A percentile compares a stretch with the other conserved stretches of the same genome.
phyloP scores from a whole-genome alignment of 2,329 filamentous ascomycete genomes.

The Neofusicoccum sp. region DNA sequence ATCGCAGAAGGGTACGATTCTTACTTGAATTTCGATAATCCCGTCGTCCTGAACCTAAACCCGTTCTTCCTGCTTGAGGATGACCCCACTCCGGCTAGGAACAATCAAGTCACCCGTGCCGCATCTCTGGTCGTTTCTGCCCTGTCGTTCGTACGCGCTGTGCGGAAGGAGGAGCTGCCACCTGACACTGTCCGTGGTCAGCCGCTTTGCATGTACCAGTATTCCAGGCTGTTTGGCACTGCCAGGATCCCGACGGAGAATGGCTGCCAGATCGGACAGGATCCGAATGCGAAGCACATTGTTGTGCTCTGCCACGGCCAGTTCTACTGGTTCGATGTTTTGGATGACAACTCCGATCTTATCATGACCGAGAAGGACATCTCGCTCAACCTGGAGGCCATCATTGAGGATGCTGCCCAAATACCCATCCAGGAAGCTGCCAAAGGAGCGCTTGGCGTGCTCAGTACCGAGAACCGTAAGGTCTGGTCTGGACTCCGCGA shows the following conservation, averaged over 20 bases:
- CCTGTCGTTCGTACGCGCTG: constrained; percentile 86
- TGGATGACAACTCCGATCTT: constrained; percentile 89
- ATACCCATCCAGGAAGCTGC: constrained; percentile 91
- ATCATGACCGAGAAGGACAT: constrained; percentile 98
- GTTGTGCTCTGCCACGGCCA: constrained; percentile 93
- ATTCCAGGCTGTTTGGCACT: constrained; percentile 90
- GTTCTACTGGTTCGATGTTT: constrained; percentile 98
- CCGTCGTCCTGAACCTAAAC: constrained; percentile 94
- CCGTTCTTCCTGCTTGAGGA: constrained; percentile 97
- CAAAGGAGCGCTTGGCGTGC: constrained; percentile 88
- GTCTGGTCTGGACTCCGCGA: constrained; percentile 91
- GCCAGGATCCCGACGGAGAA: constrained; percentile 90
- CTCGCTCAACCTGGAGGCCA: constrained; percentile 84
- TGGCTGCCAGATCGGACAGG: constrained; percentile 93
- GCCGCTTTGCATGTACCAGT: constrained; percentile 97
- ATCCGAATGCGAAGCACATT: constrained; percentile 87
- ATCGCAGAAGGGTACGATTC: constrained; percentile 82
- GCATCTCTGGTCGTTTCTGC: constrained; percentile 89
- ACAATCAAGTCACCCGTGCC: constrained; percentile 93
- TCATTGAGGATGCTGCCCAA: constrained; percentile 85
- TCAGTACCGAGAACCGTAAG: constrained; percentile 95
- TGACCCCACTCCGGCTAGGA: constrained; percentile 91
- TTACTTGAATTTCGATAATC: constrained; percentile 96
- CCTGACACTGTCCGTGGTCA: constrained; percentile 81
- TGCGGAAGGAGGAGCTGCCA: constrained; percentile 86